Base-by-base conservation (phyloP, 768 basidiomycete species). In the Boletus sensibilis region DNA sequence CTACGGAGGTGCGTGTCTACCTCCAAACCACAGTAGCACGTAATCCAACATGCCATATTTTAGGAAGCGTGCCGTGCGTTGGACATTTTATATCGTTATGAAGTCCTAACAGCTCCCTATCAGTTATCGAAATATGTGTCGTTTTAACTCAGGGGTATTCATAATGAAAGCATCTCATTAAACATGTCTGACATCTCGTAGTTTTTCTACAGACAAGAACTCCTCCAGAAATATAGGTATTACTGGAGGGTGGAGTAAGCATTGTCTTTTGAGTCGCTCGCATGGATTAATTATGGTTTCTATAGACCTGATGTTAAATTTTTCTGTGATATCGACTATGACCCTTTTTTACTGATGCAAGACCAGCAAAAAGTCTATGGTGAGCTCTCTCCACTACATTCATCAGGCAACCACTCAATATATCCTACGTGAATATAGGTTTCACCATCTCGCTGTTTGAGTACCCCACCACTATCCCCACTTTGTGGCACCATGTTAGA, bases 101-200 rank as follows among this genome's bases (percentile, higher is more conserved):
- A 50, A n/a, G 50, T 55, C 20, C 54, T 66, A 12, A 64, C 27
- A 40, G 4, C n/a, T 18, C 40, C 12, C 23, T 47, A 49, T 33
- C 62, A 87, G 84, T 20, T 96, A 97, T 67, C 85, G 94, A 39
- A 94, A 96, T 63, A 96, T 97, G 95, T 97, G 95, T 72, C 84
- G 95, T 12, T 98, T 87, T 74, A 93, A 95, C 73, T 94, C 91
- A 45, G 93, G 92, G 33, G 91, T 92, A 72, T 61, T 44, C 58
- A 1, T 27, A 41, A 35, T 21, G 23, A 29, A 18, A 5, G 11
- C 50, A 16, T 45, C 6, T 21, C 34, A 40, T 29, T 21, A 21
- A 38, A 16, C 37, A 13, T 48, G 18, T 49, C 51, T 64, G 8
- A 56, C 49, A 4, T 41, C 40, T 44, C 33, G 10, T 56, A 92